These are phyloP conservation scores for Mycena metata DNA, from an alignment of 768 basidiomycete genomes.

Conservation along the genomic window DNA sequence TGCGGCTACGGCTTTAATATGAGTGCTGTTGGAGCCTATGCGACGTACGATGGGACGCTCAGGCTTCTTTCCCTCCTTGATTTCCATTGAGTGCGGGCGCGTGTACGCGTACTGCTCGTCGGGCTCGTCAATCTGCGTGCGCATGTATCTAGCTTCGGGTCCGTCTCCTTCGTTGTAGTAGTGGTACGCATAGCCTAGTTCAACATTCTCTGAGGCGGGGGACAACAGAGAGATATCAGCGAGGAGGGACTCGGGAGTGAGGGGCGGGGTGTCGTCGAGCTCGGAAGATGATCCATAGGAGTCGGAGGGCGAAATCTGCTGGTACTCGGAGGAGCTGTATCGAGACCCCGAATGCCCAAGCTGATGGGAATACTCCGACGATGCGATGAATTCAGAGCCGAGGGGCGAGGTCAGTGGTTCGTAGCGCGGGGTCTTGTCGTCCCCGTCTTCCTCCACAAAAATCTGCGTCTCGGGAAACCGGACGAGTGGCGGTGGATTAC, in stretches of 20 bases:
- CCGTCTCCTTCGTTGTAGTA: constrained; percentile 21
- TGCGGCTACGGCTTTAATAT: constrained; percentile 18
- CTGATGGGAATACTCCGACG: constrained; percentile 2
- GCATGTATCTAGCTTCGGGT: constrained; percentile 34
- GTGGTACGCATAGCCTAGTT: constrained; percentile 16
- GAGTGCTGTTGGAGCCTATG: not conserved
- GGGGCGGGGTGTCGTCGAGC: constrained; percentile 37
- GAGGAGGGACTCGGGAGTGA: constrained; percentile 36
- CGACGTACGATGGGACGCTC: constrained; percentile 46
- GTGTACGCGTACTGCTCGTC: constrained; percentile 16
- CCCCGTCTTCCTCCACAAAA: constrained; percentile 24
- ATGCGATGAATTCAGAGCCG: constrained; percentile 19
- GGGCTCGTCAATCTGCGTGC: constrained; percentile 8
- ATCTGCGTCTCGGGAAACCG: constrained; percentile 24
- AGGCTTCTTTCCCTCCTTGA: constrained; percentile 57
- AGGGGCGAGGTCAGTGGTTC: constrained; percentile 25
- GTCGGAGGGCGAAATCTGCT: constrained; percentile 20
- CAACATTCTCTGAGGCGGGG: constrained; percentile 14
- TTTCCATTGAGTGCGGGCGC: constrained; percentile 46
- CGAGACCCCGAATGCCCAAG: not conserved
- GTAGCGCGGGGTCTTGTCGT: constrained; percentile 20
- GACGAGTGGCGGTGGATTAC: constrained; percentile 18
- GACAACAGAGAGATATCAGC: constrained; percentile 24
- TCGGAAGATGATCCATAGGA: constrained; percentile 29
- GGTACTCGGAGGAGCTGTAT: constrained; percentile 10